Base-by-base conservation (phyloP, 495 filamentous ascomycete species). In the Astrocystis sublimbata region DNA sequence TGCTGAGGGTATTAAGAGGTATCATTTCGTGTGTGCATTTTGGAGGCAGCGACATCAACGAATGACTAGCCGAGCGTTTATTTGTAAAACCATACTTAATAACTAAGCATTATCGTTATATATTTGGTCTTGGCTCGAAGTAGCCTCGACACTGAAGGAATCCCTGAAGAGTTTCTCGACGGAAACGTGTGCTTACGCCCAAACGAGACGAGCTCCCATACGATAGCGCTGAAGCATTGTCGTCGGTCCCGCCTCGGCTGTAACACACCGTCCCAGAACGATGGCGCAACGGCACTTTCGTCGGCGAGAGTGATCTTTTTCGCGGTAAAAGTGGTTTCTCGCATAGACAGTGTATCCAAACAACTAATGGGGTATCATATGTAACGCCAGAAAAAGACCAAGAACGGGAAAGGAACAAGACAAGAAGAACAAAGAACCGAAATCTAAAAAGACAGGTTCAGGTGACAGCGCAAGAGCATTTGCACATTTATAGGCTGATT, bases 351-450 rank as follows among this genome's bases (percentile, higher is more conserved):
- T 69, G 78, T 78, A 80, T 82, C 75, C 70, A 69, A 80, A 82
- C 81, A 76, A 78, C 75, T 71, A 61, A 81, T 84, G 81, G 82
- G 82, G 82, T 85, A 85, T 85, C 82, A 81, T 83, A 72, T 65
- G 65, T 50, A 67, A 62, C 62, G 68, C 68, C 71, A 59, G 65
- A 58, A 54, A 47, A 60, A 68, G 12, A 38, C 54, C 45, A 30
- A 46, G n/a, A 46, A 26, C 17, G n/a, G 49, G 51, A 51, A 38
- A n/a, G 23, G 49, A 10, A 41, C 42, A 9, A 46, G 12, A 66
- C 30, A 12, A 63, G 51, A 41, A 42, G 40, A 54, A 41, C 15
- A 58, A 3, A 23, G 42, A 41, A 33, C 6, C 40, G 28, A 24
- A 55, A 41, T 54, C 30, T 8, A 66, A 69, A 57, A 56, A 21